Conservation (phyloP, 2,329 filamentous ascomycete genomes). For the Cladorrhinum sp. region DNA sequence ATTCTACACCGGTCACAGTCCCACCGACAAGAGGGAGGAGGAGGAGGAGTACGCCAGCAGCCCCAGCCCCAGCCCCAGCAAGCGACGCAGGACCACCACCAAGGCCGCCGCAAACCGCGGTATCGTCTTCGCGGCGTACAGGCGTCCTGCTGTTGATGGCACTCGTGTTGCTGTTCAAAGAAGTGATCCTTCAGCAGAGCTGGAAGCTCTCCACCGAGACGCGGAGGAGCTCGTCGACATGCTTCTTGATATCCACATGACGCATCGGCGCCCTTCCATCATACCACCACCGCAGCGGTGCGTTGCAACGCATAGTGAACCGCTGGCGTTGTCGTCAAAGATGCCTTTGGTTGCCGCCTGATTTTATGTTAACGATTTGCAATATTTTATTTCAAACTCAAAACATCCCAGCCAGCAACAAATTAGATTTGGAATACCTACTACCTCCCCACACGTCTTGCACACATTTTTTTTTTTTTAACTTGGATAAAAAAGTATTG, state of each 20-base stretch:
- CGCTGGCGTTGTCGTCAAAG: background rate
- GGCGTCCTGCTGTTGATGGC: constrained; percentile 43
- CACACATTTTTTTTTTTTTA: too few relatives aligned
- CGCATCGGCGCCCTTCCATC: background rate
- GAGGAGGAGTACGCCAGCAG: too few relatives aligned
- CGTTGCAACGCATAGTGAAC: background rate
- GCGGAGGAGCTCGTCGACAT: constrained; percentile 52
- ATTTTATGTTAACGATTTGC: too few relatives aligned
- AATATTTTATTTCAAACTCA: too few relatives aligned
- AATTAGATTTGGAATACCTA: too few relatives aligned
- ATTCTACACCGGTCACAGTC: constrained; percentile 44
- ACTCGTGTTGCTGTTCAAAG: constrained; percentile 36
- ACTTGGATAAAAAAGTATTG: too few relatives aligned
- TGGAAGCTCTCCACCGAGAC: constrained; percentile 46
- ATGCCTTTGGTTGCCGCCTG: constrained; percentile 7
- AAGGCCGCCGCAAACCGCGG: constrained; percentile 40
- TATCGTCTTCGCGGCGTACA: constrained; percentile 56
- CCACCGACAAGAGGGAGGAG: constrained; percentile 3
- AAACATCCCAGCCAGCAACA: too few relatives aligned
- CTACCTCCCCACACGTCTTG: too few relatives aligned
- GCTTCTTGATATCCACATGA: constrained; percentile 47
- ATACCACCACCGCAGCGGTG: background rate
- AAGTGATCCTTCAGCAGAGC: constrained; percentile 40
- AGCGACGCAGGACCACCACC: constrained; percentile 7
- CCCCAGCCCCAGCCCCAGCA: too few relatives aligned